Evolutionary conservation across 257 asterid genomes (phyloP).

Genomic region (Salvia hispanica): DNA sequence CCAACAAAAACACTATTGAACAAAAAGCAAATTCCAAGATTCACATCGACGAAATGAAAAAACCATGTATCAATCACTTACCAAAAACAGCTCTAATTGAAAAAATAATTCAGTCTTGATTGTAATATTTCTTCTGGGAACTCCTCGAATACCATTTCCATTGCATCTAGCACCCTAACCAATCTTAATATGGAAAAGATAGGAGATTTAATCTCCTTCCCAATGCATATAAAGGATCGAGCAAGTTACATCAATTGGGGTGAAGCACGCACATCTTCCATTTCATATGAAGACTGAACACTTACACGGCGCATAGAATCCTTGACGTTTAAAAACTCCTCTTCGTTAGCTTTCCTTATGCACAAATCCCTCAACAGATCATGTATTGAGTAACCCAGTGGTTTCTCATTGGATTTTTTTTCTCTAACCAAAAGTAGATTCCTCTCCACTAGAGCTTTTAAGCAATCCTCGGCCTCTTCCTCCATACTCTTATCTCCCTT

Average conservation of each 20-base stretch:
- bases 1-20: no score
- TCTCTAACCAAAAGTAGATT: slow-evolving; percentile 18
- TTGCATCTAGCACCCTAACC: slow-evolving; percentile 23
- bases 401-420: background rate
- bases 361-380: slow-evolving; percentile 16
- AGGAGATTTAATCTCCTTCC: no score
- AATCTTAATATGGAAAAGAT: background rate
- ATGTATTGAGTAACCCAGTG: slow-evolving; percentile 19
- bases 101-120: no score
- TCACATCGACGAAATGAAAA: no score
- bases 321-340: slow-evolving; percentile 9
- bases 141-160: background rate
- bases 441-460: slow-evolving; percentile 11
- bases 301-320: background rate
- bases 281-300: background rate
- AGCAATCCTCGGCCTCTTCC: background rate
- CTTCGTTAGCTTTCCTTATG: slow-evolving; percentile 7
- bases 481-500: background rate
- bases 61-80: no score
- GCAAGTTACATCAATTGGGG: background rate
- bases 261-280: background rate
- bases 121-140: slow-evolving; percentile 9
- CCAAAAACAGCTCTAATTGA: no score
- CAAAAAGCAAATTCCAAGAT: no score
- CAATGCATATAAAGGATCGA: background rate